Evolutionary conservation across 805 yeast species (phyloP).

Genomic region (Pichia occidentalis): DNA sequence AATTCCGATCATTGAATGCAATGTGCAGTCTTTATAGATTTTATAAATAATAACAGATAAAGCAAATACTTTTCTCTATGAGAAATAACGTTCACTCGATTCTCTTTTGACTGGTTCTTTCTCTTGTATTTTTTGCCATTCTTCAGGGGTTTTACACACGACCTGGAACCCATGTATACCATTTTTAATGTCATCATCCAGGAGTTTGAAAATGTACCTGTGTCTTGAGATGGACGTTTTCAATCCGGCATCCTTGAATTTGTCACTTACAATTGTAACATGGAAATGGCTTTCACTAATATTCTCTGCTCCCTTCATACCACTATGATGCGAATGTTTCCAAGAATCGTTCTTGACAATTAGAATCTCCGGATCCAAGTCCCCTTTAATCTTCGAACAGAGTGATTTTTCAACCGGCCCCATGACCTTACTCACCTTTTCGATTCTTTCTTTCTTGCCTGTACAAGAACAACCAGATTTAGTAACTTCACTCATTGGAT

Average conservation of each 20-base stretch:
- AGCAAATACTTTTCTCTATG: too few relatives aligned
- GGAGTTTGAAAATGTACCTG: slow-evolving; percentile 58
- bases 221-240: slow-evolving; percentile 64
- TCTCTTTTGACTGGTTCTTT: background rate
- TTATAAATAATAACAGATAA: background rate
- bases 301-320: slow-evolving; percentile 68
- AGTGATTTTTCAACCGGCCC: slow-evolving; percentile 47
- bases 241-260: slow-evolving; percentile 48
- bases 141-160: slow-evolving; percentile 69
- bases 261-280: slow-evolving; percentile 62
- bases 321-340: slow-evolving; percentile 83
- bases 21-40: background rate
- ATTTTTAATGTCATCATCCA: slow-evolving; percentile 66
- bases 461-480: slow-evolving; percentile 13
- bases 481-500: background rate
- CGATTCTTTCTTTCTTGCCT: slow-evolving; percentile 19
- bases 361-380: slow-evolving; percentile 40
- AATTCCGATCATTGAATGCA: slow-evolving; percentile 36
- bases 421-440: slow-evolving; percentile 12
- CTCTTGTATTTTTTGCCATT: slow-evolving; percentile 29
- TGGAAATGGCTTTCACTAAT: slow-evolving; percentile 77
- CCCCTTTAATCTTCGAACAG: slow-evolving; percentile 34
- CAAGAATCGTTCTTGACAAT: slow-evolving; percentile 73
- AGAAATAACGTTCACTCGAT: slow-evolving; percentile 5
- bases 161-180: slow-evolving; percentile 88